Evolutionary conservation across 1,284 basidiomycete genomes (phyloP), one percentile per base, ranked within the genome.

Genomic region (Laetiporus sulphureus): DNA sequence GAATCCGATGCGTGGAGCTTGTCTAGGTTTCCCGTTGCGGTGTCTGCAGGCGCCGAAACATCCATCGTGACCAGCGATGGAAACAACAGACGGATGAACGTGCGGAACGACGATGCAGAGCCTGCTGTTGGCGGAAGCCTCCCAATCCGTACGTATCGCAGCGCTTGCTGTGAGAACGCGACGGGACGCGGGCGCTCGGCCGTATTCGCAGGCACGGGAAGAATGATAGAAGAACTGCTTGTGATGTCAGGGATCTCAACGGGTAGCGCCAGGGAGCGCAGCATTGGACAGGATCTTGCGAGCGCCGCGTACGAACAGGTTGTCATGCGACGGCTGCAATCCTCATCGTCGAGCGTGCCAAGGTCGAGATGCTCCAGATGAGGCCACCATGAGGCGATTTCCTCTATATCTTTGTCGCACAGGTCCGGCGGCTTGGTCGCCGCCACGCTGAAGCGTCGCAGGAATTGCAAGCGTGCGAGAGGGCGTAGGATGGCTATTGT

Each of bases 311-410:
- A 61, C 4, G 63, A 64, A 12, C 53, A 58, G 12, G 64, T 47
- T 5, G 71, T 72, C 41, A 63, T 51, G 27, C 53, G 59, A 5
- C 62, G 55, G 5, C 43, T 49, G 55, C 59, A 60, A n/a, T 49
- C 48, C 35, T 59, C 53, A 29, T 56, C 49, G 4, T 56, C 58
- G 3, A 57, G 41, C 2, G 58, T 53, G 2, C 72, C 71, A 3
- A 77, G 52, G 45, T 74, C 63, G 33, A 78, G 64, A 40, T 64
- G 59, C 23, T 62, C 55, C 13, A 78, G 59, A 23, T 52, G 25
- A 2, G 52, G 52, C 56, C 58, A 60, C 66, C 68, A 73, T n/a
- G 45, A 54, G 10, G 62, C 50, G 38, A 76, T 51, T 36, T 58
- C 54, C 27, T 58, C 64, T 18, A 76, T 49, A 33, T 69, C 68